Evolutionary conservation across 1,284 basidiomycete species (phyloP), one percentile per base, ranked within the genome.

Genomic region (Ustilago shanxiensis): DNA sequence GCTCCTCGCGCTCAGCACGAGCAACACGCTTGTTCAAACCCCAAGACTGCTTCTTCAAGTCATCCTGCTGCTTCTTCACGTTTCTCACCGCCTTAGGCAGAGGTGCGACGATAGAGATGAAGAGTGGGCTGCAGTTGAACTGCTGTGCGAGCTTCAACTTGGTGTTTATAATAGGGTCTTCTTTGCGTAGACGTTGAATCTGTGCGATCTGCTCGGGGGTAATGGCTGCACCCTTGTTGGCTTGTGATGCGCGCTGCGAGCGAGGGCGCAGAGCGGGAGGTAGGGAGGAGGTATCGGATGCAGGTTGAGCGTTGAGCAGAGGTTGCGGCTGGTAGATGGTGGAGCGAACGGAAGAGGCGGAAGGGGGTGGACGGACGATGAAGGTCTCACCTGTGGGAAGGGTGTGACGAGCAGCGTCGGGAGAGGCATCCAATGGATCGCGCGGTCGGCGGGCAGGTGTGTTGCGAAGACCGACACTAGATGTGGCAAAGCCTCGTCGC

Each of bases 51-150:
- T 65, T 71, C 49, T 72, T 59, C 22, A 72, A 51, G 47, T 79
- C 57, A 11, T 62, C 66, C 63, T 82, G 71, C 24, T 75, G 71
- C 51, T 60, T 18, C 55, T 79, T 75, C 2, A 63, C 72, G 45
- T 59, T 33, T 49, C 72, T 72, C 18, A 79, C 66, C 29, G 66
- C 70, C 55, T 81, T 80, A 3, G 75, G 72, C 37, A 76, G 49
- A 4, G 84, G 84, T 0, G 84, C 83, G 14, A 83, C 76, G 45
- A 84, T 85, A 35, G 71, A 70, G 6, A 85, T 64, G 52, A 85
- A 85, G 6, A 79, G 65, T 2, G 76, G 73, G 22, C 73, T 73
- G 75, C 80, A 82, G 35, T 77, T 72, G 54, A 84, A 85, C 50
- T 66, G 50, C 33, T 80, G 75, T 2, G 84, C 80, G 7, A 84